Conservation (phyloP, 805 yeast species). For the Blastobotrys robertii region DNA sequence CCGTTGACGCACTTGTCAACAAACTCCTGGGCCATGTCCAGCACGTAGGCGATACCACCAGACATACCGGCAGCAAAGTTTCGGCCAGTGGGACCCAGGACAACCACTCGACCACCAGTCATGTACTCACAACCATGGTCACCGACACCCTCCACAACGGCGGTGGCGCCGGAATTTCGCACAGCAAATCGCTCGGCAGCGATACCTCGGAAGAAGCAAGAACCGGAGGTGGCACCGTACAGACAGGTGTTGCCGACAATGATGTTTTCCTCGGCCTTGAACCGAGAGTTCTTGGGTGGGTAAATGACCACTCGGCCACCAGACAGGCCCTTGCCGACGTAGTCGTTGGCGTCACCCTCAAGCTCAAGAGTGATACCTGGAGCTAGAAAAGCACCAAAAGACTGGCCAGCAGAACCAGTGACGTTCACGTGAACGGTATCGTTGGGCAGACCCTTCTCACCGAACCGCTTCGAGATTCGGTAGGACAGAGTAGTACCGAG, state of each 20-base stretch:
- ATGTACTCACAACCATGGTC: conserved; percentile 98
- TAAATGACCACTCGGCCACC: conserved; percentile 91
- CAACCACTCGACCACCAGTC: conserved; percentile 98
- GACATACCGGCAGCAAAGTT: conserved; percentile 97
- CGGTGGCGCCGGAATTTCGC: conserved; percentile 96
- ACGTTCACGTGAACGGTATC: conserved; percentile 92
- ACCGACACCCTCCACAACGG: conserved; percentile 95
- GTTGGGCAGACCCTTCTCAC: conserved; percentile 88
- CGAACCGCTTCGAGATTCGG: conserved; percentile 86
- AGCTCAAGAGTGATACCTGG: conserved; percentile 91
- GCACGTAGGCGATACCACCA: conserved; percentile 97
- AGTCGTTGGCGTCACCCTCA: conserved; percentile 97
- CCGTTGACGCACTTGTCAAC: conserved; percentile 56
- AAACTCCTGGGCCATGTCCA: conserved; percentile 92
- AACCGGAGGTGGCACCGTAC: conserved; percentile 95
- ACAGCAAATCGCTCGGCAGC: conserved; percentile 99
- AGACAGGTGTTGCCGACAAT: conserved; percentile 95
- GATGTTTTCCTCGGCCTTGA: conserved; percentile 93
- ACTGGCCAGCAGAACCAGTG: conserved; percentile 94
- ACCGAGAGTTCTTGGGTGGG: conserved; percentile 76
- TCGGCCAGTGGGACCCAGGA: conserved; percentile 84
- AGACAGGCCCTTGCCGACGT: conserved; percentile 93
- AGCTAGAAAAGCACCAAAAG: conserved; percentile 96
- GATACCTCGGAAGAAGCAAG: conserved; percentile 89
- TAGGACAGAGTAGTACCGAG: conserved; percentile 92